Evolutionary conservation across 2,329 filamentous ascomycete genomes (phyloP), one percentile per base, ranked within the genome.

Genomic region (Tolypocladium ophioglossoides): DNA sequence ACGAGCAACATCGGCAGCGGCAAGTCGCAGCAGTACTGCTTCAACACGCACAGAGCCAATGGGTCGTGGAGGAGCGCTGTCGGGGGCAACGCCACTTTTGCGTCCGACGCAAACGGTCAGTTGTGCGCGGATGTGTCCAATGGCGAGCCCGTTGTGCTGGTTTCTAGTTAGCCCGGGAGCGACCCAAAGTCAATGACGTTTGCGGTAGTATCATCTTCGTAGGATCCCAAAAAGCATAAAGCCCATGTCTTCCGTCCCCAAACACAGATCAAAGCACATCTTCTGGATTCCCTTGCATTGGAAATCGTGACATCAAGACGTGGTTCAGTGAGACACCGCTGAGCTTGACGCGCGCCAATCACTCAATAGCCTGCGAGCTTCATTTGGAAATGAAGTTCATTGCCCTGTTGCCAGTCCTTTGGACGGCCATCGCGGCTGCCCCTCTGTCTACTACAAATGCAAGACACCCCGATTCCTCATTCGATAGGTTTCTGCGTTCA

Each of bases 1-100:
- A 77, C 74, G 2, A 73, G 69, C 47, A 77, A 77, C 54, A 63
- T 68, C 18, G 74, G 75, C 3, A 61, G 63, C 40, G 69, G 67
- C 1, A 69, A 66, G 24, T 70, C 64, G 38, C 64, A 62, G 4
- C 64, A 70, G 37, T 63, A 74, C 58, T 77, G 75, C 60, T 73
- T 77, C 62, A 68, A 70, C 56, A 68, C 70, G 1, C 65, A 69
- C 47, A 67, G 63, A 34, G 56, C 66, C 1, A 70, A 72, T 37
- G 67, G 68, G 5, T 59, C 61, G 20, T 77, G 74, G 70, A 72
- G 64, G 2, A 70, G 74, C 53, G 67, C 66, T 1, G 72, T 74
- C n/a, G n/a, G 49, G 69, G 67, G 12, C 63, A 64, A 0, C n/a
- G n/a, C n/a, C 58, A 62, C 9, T 64, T 66, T 1, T 70, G 71